Evolutionary conservation across 2,329 filamentous ascomycete species (phyloP).

Genomic region (Aspergillus aculeatinus): DNA sequence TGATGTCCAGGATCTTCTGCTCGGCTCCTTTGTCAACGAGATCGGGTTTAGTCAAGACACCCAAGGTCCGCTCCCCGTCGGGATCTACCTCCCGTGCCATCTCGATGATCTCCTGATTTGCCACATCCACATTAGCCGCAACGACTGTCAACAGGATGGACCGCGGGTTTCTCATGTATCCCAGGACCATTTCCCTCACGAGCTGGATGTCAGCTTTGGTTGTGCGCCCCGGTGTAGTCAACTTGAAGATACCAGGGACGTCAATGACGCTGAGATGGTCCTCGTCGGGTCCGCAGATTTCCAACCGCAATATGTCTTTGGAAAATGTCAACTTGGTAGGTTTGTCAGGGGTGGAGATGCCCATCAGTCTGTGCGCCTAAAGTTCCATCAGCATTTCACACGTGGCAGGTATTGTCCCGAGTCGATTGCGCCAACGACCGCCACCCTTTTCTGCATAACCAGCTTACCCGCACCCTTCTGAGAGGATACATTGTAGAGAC

Average conservation of each 20-base stretch:
- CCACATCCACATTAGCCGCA: conserved; percentile 46
- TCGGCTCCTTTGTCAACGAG: conserved; percentile 44
- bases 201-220: conserved; percentile 39
- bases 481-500: not conserved
- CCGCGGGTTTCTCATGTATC: conserved; percentile 41
- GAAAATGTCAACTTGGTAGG: conserved; percentile 37
- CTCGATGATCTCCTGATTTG: conserved; percentile 48
- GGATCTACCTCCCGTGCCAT: conserved; percentile 40
- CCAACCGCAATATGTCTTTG: conserved; percentile 42
- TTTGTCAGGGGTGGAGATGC: conserved; percentile 18
- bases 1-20: conserved; percentile 26
- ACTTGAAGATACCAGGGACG: conserved; percentile 49
- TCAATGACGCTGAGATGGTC: conserved; percentile 47
- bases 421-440: not conserved
- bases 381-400: not conserved
- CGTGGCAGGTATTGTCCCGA: not conserved
- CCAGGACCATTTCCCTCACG: conserved; percentile 40
- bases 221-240: conserved; percentile 32
- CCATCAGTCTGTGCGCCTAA: conserved; percentile 28
- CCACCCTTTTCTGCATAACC: no score
- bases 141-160: conserved; percentile 47
- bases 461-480: no score
- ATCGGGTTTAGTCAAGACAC: conserved; percentile 61
- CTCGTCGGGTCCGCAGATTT: conserved; percentile 44
- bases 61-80: conserved; percentile 42